Conservation (phyloP, 208 protist species). For the Leishmania aethiopica region DNA sequence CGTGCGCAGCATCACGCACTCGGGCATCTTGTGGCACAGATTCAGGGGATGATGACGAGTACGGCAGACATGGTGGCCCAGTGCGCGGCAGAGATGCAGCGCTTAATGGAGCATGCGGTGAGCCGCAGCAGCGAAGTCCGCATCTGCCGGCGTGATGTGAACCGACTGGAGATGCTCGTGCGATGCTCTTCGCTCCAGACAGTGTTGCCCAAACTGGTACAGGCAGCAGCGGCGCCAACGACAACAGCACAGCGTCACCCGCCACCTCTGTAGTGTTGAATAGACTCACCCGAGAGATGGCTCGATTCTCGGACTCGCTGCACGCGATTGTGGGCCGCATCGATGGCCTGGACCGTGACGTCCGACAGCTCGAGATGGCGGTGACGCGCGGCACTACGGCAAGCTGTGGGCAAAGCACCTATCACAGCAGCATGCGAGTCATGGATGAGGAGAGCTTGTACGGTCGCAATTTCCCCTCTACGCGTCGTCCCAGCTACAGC, state of each 20-base stretch:
- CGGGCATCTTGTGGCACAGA: slow-evolving; percentile 47
- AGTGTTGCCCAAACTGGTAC: background rate
- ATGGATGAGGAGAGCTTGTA: slow-evolving; percentile 9
- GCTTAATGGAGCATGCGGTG: slow-evolving; percentile 61
- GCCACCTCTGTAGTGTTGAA: background rate
- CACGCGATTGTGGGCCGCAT: slow-evolving; percentile 33
- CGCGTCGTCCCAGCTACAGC: slow-evolving; percentile 10
- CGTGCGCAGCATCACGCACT: slow-evolving; percentile 37
- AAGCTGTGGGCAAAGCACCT: background rate
- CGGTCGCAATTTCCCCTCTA: slow-evolving; percentile 18
- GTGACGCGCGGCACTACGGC: slow-evolving; percentile 3
- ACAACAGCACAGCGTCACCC: background rate
- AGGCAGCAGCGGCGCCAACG: background rate
- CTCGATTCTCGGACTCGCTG: slow-evolving; percentile 45
- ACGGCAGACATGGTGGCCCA: slow-evolving; percentile 38
- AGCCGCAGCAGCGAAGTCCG: slow-evolving; percentile 54
- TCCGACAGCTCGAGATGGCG: slow-evolving; percentile 37
- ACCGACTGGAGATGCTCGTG: slow-evolving; percentile 75
- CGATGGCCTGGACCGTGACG: slow-evolving; percentile 41
- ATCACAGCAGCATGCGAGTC: background rate
- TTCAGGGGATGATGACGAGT: slow-evolving; percentile 54
- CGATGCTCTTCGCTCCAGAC: slow-evolving; percentile 31
- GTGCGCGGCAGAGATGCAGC: slow-evolving; percentile 42
- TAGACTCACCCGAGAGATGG: slow-evolving; percentile 32
- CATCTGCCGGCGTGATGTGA: slow-evolving; percentile 68